Evolutionary conservation across 2,329 filamentous ascomycete species (phyloP).

Genomic region (Sporothrix brunneoviolacea): DNA sequence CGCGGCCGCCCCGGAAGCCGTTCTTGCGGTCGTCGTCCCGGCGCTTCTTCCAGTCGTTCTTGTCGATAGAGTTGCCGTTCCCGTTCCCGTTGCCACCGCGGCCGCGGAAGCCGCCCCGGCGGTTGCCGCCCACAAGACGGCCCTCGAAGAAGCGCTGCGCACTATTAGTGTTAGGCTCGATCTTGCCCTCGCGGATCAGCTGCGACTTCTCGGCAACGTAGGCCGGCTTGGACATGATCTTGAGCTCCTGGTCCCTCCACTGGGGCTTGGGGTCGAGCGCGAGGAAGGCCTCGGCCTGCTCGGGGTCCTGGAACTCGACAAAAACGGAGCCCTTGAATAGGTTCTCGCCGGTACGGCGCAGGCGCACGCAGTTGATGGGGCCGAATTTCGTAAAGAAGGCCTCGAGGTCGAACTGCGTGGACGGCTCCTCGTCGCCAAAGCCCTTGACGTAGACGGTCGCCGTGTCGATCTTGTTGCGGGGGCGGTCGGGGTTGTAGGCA

Average conservation of each 20-base stretch:
- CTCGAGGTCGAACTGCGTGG: conserved; percentile 90
- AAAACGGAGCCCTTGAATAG: conserved; percentile 96
- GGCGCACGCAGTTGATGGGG: conserved; percentile 67
- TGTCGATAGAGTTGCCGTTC: conserved; percentile 29
- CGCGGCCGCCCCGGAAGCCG: conserved; percentile 44
- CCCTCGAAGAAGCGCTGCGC: conserved; percentile 45
- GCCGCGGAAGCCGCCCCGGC: conserved; percentile 32
- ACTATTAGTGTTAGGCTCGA: conserved; percentile 48
- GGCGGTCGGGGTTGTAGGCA: conserved; percentile 54
- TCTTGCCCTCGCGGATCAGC: conserved; percentile 63
- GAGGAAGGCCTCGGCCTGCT: conserved; percentile 74
- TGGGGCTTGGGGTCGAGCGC: conserved; percentile 71
- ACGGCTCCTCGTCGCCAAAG: conserved; percentile 76
- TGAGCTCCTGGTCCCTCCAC: conserved; percentile 73
- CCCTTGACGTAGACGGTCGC: conserved; percentile 88
- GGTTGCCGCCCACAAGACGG: conserved; percentile 30
- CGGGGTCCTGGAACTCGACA: conserved; percentile 79
- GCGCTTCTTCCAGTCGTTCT: conserved; percentile 58
- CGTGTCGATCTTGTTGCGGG: conserved; percentile 59
- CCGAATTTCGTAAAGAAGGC: conserved; percentile 81
- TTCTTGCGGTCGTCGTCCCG: conserved; percentile 55
- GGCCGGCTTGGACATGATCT: conserved; percentile 79
- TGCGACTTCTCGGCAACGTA: conserved; percentile 75
- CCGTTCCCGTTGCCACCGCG: conserved; percentile 32
- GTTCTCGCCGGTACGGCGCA: conserved; percentile 67